A percentile compares a stretch with the other conserved stretches of the same genome.
Evolutionary conservation across 2,329 filamentous ascomycete genomes (phyloP).

Genomic region (Venturiaceae sp.): DNA sequence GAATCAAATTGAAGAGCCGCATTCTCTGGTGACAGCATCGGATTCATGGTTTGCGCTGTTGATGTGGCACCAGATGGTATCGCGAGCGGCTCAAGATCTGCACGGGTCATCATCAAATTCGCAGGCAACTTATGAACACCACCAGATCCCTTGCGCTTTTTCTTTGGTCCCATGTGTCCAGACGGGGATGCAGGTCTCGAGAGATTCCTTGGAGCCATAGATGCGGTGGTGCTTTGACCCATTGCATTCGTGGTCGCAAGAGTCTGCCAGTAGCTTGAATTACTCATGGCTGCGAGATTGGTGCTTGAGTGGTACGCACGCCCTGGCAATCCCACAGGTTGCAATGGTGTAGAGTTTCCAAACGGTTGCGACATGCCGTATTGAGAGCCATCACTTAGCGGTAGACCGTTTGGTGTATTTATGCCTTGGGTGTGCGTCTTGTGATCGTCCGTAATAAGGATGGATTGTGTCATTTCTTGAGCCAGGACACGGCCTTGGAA

Average conservation of each 20-base stretch:
- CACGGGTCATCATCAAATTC: slow-evolving; percentile 70
- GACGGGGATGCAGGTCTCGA: slow-evolving; percentile 68
- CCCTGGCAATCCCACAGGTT: slow-evolving; percentile 13
- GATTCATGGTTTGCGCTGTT: not conserved
- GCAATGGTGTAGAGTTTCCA: slow-evolving; percentile 18
- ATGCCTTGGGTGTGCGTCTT: slow-evolving; percentile 56
- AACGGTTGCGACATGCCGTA: slow-evolving; percentile 43
- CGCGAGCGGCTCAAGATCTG: slow-evolving; percentile 21
- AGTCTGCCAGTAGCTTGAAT: not conserved
- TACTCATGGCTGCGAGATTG: slow-evolving; percentile 4
- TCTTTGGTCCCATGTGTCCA: slow-evolving; percentile 56
- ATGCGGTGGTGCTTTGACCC: slow-evolving; percentile 29
- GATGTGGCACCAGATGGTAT: not conserved
- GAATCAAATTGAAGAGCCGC: slow-evolving; percentile 6
- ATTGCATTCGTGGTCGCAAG: not conserved
- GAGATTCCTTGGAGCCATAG: slow-evolving; percentile 49
- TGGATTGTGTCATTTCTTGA: slow-evolving; percentile 76
- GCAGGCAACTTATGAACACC: slow-evolving; percentile 53
- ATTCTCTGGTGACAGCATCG: slow-evolving; percentile 9
- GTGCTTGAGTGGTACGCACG: slow-evolving; percentile 5
- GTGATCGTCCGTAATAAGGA: slow-evolving; percentile 97
- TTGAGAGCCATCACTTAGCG: slow-evolving; percentile 32
- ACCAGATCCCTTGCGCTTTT: slow-evolving; percentile 67
- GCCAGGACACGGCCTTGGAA: slow-evolving; percentile 65
- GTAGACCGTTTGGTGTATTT: not conserved